Conservation (phyloP, 352 stramenopile species). For the Phytopythium boreale region DNA sequence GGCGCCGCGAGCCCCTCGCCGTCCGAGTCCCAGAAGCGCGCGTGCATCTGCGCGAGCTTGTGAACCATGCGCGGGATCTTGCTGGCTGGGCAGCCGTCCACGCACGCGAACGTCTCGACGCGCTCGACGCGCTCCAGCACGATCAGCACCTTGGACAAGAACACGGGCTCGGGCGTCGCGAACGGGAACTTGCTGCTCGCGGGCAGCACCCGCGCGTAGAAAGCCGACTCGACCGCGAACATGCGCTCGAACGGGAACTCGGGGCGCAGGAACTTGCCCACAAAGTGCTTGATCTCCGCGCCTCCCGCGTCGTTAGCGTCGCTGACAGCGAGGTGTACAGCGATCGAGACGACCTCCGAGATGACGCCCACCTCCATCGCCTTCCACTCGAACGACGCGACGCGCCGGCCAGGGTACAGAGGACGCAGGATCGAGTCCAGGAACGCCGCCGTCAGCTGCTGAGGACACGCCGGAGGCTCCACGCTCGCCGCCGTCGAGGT, state of each 20-base stretch:
- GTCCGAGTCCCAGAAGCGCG: slow-evolving; percentile 43
- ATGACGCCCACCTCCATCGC: slow-evolving; percentile 77
- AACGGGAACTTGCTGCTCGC: slow-evolving; percentile 52
- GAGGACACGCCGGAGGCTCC: slow-evolving; percentile 21
- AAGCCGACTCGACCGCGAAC: slow-evolving; percentile 75
- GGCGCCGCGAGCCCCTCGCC: slow-evolving; percentile 37
- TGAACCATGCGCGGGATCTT: slow-evolving; percentile 40
- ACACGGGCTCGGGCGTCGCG: slow-evolving; percentile 43
- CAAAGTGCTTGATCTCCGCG: slow-evolving; percentile 27
- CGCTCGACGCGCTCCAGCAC: slow-evolving; percentile 56
- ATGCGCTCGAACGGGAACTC: slow-evolving; percentile 82
- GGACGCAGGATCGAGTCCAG: slow-evolving; percentile 37
- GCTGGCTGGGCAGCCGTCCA: slow-evolving; percentile 55
- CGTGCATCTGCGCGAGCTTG: slow-evolving; percentile 67
- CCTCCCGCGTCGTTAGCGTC: slow-evolving; percentile 4
- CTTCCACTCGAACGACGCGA: slow-evolving; percentile 53
- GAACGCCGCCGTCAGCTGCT: slow-evolving; percentile 50
- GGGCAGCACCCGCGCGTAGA: slow-evolving; percentile 51
- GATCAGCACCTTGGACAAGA: slow-evolving; percentile 68
- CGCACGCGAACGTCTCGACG: slow-evolving; percentile 53
- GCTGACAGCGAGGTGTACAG: slow-evolving; percentile 18
- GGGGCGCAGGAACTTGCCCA: slow-evolving; percentile 74
- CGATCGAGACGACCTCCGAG: slow-evolving; percentile 65
- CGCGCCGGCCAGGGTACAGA: slow-evolving; percentile 16
- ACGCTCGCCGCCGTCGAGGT: background rate